phyloP scores from a whole-genome alignment of 2,329 filamentous ascomycete species.

The Coleophoma crateriformis region DNA sequence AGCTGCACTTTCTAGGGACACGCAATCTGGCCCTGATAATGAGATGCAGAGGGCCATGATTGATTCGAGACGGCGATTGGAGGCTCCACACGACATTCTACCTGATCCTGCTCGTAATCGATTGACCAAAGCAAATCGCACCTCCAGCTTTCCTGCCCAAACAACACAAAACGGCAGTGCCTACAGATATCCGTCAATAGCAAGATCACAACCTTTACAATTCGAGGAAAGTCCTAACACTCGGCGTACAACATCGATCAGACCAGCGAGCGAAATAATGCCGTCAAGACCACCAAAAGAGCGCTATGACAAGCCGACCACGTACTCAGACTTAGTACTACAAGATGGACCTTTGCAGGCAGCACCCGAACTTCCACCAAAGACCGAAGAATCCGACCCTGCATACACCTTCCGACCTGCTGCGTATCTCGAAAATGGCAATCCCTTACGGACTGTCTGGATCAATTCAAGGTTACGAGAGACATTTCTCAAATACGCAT shows the following conservation, averaged over 20 bases:
- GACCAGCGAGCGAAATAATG: slow-evolving; percentile 8
- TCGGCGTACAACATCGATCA: slow-evolving; percentile 2
- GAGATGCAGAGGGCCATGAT: slow-evolving; percentile 47
- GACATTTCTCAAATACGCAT: slow-evolving; percentile 69
- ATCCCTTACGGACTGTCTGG: slow-evolving; percentile 81
- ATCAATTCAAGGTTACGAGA: slow-evolving; percentile 70
- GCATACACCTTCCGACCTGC: slow-evolving; percentile 73
- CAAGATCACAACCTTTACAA: slow-evolving; percentile 41
- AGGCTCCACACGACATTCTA: slow-evolving; percentile 20
- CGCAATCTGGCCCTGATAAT: slow-evolving; percentile 26
- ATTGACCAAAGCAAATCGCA: slow-evolving; percentile 18
- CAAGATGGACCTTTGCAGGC: not conserved
- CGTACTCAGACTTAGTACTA: no score
- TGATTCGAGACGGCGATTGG: slow-evolving; percentile 37
- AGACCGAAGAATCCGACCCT: slow-evolving; percentile 11
- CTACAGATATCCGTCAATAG: slow-evolving; percentile 54
- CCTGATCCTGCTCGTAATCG: slow-evolving; percentile 16
- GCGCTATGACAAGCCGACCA: slow-evolving; percentile 2
- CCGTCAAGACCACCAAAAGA: slow-evolving; percentile 23
- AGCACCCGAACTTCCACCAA: slow-evolving; percentile 20
- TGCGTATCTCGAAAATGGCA: slow-evolving; percentile 85
- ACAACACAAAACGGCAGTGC: slow-evolving; percentile 14
- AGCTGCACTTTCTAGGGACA: slow-evolving; percentile 30
- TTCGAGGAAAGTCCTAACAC: slow-evolving; percentile 18
- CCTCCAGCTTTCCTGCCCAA: slow-evolving; percentile 13